Percentiles rank a stretch among this genome's conserved stretches.
Evolutionary conservation across 805 yeast species (phyloP).

Genomic region (Lachancea nothofagi): DNA sequence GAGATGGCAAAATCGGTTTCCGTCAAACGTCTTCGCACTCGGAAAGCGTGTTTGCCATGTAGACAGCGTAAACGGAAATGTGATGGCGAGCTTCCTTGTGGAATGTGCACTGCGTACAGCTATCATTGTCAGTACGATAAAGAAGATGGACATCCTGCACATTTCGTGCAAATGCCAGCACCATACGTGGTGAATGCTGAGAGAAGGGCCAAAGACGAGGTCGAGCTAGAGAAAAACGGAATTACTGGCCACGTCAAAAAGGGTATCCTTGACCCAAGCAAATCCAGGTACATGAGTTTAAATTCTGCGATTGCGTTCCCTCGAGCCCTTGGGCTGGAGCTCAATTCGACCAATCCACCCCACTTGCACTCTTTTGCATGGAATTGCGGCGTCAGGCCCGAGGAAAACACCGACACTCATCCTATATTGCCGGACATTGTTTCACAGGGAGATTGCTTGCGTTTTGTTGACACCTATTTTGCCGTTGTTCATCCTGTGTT

Average conservation of each 20-base stretch:
- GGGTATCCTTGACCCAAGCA: slow-evolving; percentile 6
- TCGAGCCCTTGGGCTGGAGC: slow-evolving; percentile 13
- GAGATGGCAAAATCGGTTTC: background rate
- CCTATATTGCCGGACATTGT: slow-evolving; percentile 2
- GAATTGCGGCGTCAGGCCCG: slow-evolving; percentile 14
- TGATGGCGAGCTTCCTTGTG: slow-evolving; percentile 3
- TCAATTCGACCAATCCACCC: slow-evolving; percentile 13
- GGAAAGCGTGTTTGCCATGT: slow-evolving; percentile 7
- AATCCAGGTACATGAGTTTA: slow-evolving; percentile 10
- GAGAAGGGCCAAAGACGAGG: background rate
- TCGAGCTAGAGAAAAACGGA: too few relatives aligned
- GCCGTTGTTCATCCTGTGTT: slow-evolving; percentile 12
- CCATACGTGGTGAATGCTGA: background rate
- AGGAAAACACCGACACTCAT: slow-evolving; percentile 10
- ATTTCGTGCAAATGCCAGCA: background rate
- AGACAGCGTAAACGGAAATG: slow-evolving; percentile 6
- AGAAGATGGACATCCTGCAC: background rate
- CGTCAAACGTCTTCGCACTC: background rate
- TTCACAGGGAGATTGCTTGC: slow-evolving; percentile 8
- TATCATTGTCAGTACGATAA: slow-evolving; percentile 4
- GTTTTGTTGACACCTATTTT: slow-evolving; percentile 5
- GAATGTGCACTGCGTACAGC: slow-evolving; percentile 3
- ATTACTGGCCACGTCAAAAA: background rate
- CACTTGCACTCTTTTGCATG: slow-evolving; percentile 15
- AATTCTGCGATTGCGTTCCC: slow-evolving; percentile 14